Evolutionary conservation across 768 basidiomycete genomes (phyloP).

Genomic region (Lactifluus pinguis): DNA sequence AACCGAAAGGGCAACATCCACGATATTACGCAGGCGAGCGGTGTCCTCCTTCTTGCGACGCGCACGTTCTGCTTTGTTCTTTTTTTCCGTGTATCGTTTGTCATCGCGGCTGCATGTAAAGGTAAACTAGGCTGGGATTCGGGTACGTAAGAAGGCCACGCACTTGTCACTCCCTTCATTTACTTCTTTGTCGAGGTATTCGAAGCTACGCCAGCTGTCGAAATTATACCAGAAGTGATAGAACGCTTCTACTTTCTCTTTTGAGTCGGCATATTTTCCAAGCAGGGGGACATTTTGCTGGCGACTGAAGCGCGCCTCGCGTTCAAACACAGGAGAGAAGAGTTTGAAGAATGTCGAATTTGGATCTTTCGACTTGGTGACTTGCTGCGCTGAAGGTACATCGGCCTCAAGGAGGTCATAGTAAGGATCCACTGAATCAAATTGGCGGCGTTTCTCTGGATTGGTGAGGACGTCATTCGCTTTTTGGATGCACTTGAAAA

Average conservation of each 20-base stretch:
- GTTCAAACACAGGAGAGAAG: slow-evolving; percentile 77
- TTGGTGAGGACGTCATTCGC: slow-evolving; percentile 91
- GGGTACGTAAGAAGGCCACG: slow-evolving; percentile 23
- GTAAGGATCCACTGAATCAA: slow-evolving; percentile 88
- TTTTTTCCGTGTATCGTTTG: slow-evolving; percentile 98
- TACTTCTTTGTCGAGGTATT: slow-evolving; percentile 96
- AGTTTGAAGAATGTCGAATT: slow-evolving; percentile 61
- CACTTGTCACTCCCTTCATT: slow-evolving; percentile 96
- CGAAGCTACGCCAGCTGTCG: slow-evolving; percentile 96
- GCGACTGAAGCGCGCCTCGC: slow-evolving; percentile 89
- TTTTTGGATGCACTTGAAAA: slow-evolving; percentile 99
- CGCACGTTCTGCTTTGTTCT: slow-evolving; percentile 96
- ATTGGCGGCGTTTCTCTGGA: slow-evolving; percentile 82
- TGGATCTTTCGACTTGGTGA: slow-evolving; percentile 41
- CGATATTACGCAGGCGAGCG: slow-evolving; percentile 74
- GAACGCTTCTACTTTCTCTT: slow-evolving; percentile 81
- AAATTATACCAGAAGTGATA: slow-evolving; percentile 99
- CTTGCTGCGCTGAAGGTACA: slow-evolving; percentile 53
- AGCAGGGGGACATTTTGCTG: slow-evolving; percentile 75
- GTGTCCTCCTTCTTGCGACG: slow-evolving; percentile 97
- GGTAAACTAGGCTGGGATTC: neutral
- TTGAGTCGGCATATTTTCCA: slow-evolving; percentile 59
- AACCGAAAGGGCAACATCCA: slow-evolving; percentile 71
- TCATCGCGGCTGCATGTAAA: slow-evolving; percentile 71
- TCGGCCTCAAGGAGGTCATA: slow-evolving; percentile 70